Percentiles rank a stretch among this genome's conserved stretches.
These are phyloP conservation scores for Lipomyces chichibuensis DNA, from an alignment of 805 yeast genomes.

Conservation along the genomic window DNA sequence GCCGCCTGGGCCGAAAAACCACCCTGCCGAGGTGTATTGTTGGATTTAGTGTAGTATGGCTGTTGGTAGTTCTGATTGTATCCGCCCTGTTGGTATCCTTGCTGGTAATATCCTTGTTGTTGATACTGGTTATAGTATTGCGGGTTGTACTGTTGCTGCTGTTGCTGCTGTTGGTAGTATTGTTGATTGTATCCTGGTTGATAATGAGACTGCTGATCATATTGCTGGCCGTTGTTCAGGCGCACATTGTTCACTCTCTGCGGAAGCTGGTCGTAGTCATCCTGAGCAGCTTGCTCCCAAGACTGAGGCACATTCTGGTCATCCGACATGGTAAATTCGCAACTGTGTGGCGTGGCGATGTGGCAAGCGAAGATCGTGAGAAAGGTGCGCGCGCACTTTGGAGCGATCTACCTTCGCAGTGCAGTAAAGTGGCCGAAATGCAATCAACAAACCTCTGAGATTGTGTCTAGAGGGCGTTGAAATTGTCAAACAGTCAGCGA, in stretches of 20 bases:
- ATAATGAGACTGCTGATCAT: slow-evolving; percentile 6
- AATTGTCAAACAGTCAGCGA: not conserved
- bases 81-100: slow-evolving; percentile 24
- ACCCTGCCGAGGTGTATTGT: slow-evolving; percentile 23
- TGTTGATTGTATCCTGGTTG: slow-evolving; percentile 19
- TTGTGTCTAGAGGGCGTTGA: not conserved
- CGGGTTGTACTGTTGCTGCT: slow-evolving; percentile 19
- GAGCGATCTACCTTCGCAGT: not conserved
- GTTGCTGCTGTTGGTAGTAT: slow-evolving; percentile 25
- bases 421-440: not conserved
- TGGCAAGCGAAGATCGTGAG: not conserved
- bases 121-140: slow-evolving; percentile 16
- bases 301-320: slow-evolving; percentile 29
- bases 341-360: not conserved
- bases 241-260: slow-evolving; percentile 19
- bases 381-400: not conserved
- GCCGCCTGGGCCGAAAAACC: slow-evolving; percentile 23
- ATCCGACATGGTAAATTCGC: slow-evolving; percentile 16
- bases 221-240: slow-evolving; percentile 7
- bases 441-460: not conserved
- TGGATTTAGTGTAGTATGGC: slow-evolving; percentile 34
- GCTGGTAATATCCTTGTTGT: slow-evolving; percentile 16
- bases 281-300: slow-evolving; percentile 34
- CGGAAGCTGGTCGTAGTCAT: slow-evolving; percentile 29
- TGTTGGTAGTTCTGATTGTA: slow-evolving; percentile 25